phyloP scores from a whole-genome alignment of 2,329 filamentous ascomycete species.

The Alternaria postmessia region DNA sequence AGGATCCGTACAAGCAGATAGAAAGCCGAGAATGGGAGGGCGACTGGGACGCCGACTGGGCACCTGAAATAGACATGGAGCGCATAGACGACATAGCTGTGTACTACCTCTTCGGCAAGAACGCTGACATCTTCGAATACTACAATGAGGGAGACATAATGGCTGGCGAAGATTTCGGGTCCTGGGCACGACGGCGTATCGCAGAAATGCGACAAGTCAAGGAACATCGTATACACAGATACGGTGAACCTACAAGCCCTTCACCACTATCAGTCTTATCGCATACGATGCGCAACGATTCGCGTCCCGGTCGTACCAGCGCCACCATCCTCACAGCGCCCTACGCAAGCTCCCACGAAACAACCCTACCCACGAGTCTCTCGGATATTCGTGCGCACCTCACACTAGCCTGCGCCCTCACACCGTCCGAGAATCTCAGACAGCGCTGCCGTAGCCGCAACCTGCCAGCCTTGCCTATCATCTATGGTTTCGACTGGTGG shows the following conservation, averaged over 20 bases:
- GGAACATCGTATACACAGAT: slow-evolving; percentile 9
- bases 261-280: background rate
- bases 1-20: background rate
- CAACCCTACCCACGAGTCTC: slow-evolving; percentile 9
- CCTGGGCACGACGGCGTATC: slow-evolving; percentile 17
- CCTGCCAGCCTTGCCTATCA: background rate
- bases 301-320: background rate
- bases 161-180: slow-evolving; percentile 13
- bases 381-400: slow-evolving; percentile 12
- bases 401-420: slow-evolving; percentile 1
- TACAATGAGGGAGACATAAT: background rate
- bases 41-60: background rate
- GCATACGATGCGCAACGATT: background rate
- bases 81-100: slow-evolving; percentile 5
- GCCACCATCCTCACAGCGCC: background rate
- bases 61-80: background rate
- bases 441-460: background rate
- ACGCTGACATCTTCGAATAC: background rate
- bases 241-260: background rate
- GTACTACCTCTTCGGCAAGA: slow-evolving; percentile 5
- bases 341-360: background rate
- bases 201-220: slow-evolving; percentile 19
- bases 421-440: background rate
- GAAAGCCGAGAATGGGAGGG: background rate
- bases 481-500: slow-evolving; percentile 15